These are phyloP conservation scores for Voacanga thouarsii DNA, from an alignment of 257 asterid genomes.

Conservation along the genomic window DNA sequence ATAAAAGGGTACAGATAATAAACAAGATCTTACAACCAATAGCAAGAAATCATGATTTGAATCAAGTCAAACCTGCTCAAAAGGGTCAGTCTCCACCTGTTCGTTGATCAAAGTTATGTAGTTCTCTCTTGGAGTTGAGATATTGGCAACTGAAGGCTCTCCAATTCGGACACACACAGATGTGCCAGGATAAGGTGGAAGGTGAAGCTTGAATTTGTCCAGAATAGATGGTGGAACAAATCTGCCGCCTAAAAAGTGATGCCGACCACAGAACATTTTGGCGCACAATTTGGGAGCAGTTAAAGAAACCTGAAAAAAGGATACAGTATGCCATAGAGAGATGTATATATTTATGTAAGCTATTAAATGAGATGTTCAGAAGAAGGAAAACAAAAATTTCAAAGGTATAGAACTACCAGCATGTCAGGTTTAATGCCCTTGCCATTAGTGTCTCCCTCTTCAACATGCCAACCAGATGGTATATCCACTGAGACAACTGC, in stretches of 20 bases:
- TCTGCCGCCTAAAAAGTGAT: constrained; percentile 38
- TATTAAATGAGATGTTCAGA: background rate
- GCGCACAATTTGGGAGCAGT: constrained; percentile 39
- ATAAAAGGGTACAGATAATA: background rate
- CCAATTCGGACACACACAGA: constrained; percentile 31
- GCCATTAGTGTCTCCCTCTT: constrained; percentile 29
- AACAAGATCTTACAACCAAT: background rate
- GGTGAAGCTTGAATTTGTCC: constrained; percentile 29
- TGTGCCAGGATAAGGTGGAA: constrained; percentile 34
- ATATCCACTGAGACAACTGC: constrained; percentile 35
- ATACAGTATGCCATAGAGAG: background rate
- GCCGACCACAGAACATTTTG: constrained; percentile 31
- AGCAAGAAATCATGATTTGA: background rate
- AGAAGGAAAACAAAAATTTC: background rate
- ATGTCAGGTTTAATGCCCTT: constrained; percentile 34
- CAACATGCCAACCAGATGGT: constrained; percentile 42
- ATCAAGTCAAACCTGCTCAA: constrained; percentile 30
- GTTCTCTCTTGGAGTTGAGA: constrained; percentile 8
- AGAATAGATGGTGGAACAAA: constrained; percentile 26
- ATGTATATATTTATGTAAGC: background rate
- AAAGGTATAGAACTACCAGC: constrained; percentile 27
- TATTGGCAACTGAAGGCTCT: constrained; percentile 18
- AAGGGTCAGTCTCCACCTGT: constrained; percentile 12
- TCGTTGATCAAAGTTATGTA: constrained; percentile 11
- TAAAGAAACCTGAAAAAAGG: constrained; percentile 27